Evolutionary conservation across 768 basidiomycete species (phyloP).

Genomic region (Rhodotorula paludigena): DNA sequence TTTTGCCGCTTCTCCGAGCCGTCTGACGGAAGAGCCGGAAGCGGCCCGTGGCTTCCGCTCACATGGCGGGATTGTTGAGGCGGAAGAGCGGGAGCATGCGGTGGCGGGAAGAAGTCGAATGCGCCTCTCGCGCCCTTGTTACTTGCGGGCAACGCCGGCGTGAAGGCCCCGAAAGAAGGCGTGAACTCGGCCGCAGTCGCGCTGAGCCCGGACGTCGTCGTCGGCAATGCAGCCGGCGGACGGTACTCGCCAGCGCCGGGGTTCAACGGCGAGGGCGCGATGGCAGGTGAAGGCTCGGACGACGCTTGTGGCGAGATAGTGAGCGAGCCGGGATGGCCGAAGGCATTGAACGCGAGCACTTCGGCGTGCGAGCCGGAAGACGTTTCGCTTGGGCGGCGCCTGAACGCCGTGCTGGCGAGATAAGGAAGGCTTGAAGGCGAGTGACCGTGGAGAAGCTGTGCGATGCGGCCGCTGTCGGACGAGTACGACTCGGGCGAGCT

Average conservation of each 20-base stretch:
- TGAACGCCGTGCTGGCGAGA: background rate
- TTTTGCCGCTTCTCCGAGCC: conserved; percentile 7
- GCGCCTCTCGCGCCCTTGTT: background rate
- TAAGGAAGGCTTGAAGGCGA: background rate
- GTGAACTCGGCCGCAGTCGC: background rate
- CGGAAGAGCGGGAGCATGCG: background rate
- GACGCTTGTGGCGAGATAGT: background rate
- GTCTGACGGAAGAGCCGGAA: conserved; percentile 23
- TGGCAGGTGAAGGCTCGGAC: background rate
- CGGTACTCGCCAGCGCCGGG: background rate
- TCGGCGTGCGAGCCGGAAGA: background rate
- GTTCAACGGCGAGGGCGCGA: background rate
- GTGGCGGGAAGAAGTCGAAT: conserved; percentile 14
- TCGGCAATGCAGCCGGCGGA: background rate
- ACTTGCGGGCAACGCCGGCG: background rate
- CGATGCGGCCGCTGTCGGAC: background rate
- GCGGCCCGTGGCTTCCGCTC: conserved; percentile 12
- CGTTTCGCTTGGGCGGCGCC: background rate
- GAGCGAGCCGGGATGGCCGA: conserved; percentile 10
- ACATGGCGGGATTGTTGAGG: background rate
- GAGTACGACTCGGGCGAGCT: background rate
- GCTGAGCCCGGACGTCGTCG: background rate
- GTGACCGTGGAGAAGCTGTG: background rate
- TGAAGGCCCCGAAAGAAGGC: background rate
- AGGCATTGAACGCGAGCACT: background rate